Base-by-base conservation (phyloP, 441 rosid genomes). In the Viola pubescens region DNA sequence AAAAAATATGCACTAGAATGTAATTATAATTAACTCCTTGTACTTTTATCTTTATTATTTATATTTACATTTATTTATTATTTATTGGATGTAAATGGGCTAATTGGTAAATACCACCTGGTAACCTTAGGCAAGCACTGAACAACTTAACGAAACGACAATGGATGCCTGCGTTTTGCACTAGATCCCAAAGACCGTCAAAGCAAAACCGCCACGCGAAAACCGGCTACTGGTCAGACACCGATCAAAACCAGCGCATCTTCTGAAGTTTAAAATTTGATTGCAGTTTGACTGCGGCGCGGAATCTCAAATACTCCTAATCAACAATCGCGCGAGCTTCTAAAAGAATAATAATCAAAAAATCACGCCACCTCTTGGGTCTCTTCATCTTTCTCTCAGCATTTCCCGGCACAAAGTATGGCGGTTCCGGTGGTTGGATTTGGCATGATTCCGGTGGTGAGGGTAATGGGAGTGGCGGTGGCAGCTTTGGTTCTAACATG, bases 401-500 rank as follows among this genome's bases (percentile, higher is more conserved):
- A 8, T 46, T 46, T 43, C 46, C 46, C 10, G 3, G 8, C n/a
- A 8, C 49, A 9, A 46, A 41, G 3, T n/a, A 62, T 63, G 60
- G 67, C 47, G 4, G 45, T 19, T 55, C 46, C 59, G 4, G 34
- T 16, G 0, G 41, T 59, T 13, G 19, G 56, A 46, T 45, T 62
- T 48, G 43, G 37, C n/a, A 13, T 50, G 26, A 10, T 50, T 6
- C 5, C 4, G 61, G 4, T 6, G 42, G 14, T 60, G 10, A 61
- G 61, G 45, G 41, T 16, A 5, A 39, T 61, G 3, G 65, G 62
- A 44, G 9, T 43, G 62, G 45, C 9, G 7, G 70, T 65, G 3
- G 47, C 50, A 9, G 55, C 40, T 11, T 12, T 64, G 38, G 16
- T 64, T 10, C 8, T 64, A 16, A 64, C 7, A 8, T 64, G 68